phyloP scores from a whole-genome alignment of 2,329 filamentous ascomycete genomes.

The Chrysoporthe puriensis region DNA sequence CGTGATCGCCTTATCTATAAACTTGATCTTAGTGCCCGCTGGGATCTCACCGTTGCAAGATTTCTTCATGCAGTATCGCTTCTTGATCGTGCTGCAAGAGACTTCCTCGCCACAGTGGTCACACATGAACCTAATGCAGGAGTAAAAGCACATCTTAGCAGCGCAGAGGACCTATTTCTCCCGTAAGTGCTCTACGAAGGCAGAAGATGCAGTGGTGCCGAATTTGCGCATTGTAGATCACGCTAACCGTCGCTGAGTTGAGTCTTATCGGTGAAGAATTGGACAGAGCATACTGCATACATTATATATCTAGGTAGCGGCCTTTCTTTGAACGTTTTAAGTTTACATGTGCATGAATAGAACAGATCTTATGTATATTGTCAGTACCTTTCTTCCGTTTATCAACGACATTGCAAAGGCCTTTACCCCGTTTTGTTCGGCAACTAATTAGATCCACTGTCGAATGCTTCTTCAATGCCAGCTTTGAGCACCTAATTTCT shows the following conservation, averaged over 20 bases:
- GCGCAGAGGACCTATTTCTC: not conserved
- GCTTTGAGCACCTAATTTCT: not conserved
- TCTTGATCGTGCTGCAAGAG: slow-evolving; percentile 6
- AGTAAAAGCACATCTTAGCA: slow-evolving; percentile 10
- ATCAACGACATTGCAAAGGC: too few species aligned
- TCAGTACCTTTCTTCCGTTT: too few species aligned
- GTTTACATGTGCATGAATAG: too few species aligned
- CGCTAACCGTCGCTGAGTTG: too few species aligned
- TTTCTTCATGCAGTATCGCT: slow-evolving; percentile 11
- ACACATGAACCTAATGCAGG: not conserved
- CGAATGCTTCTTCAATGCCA: too few species aligned
- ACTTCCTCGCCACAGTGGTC: not conserved
- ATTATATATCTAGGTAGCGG: too few species aligned
- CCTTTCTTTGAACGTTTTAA: too few species aligned
- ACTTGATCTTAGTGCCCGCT: not conserved
- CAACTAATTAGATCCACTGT: too few species aligned
- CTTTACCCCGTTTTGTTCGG: too few species aligned
- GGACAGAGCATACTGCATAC: too few species aligned
- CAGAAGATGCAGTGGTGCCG: not conserved
- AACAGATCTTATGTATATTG: too few species aligned
- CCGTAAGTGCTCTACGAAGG: not conserved
- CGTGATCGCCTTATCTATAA: not conserved
- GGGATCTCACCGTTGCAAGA: slow-evolving; percentile 11
- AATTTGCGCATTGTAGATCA: not conserved
- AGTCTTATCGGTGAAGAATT: too few species aligned